Evolutionary conservation across 345 rosid species (phyloP).

Genomic region (Eucalyptus regnans): DNA sequence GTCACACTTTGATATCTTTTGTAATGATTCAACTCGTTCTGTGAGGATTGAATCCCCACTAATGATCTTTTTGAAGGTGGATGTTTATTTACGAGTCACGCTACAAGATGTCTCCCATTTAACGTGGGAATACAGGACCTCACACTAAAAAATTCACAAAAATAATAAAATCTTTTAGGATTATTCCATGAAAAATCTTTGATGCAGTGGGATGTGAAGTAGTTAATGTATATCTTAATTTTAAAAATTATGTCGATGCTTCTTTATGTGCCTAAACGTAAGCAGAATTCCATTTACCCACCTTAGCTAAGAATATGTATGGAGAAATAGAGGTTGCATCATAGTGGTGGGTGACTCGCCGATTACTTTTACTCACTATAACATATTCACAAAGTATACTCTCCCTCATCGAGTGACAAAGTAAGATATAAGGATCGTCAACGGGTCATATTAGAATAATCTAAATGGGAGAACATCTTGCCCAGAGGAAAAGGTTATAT

Average conservation of each 20-base stretch:
- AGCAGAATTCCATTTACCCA: not conserved
- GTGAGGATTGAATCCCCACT: not conserved
- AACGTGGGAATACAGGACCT: accelerated
- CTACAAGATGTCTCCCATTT: not conserved
- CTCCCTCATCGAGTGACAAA: not conserved
- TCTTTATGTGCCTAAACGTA: not conserved
- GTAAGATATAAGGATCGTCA: not conserved
- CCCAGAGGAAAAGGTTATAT: not conserved
- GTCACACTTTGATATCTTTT: not conserved
- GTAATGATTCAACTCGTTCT: not conserved
- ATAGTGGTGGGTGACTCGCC: not conserved
- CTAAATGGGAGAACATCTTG: not conserved
- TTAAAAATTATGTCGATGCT: not conserved
- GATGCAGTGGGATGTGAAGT: not conserved
- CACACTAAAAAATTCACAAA: not conserved
- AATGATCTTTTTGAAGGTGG: not conserved
- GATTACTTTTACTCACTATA: not conserved
- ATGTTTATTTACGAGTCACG: not conserved
- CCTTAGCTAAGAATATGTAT: not conserved
- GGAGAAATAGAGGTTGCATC: not conserved
- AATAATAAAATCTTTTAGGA: accelerated
- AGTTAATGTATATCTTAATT: not conserved
- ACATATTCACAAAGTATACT: not conserved
- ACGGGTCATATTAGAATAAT: not conserved
- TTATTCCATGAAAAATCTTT: not conserved